Evolutionary conservation across 2,329 filamentous ascomycete species (phyloP).

Genomic region (Thielaviopsis punctulata): DNA sequence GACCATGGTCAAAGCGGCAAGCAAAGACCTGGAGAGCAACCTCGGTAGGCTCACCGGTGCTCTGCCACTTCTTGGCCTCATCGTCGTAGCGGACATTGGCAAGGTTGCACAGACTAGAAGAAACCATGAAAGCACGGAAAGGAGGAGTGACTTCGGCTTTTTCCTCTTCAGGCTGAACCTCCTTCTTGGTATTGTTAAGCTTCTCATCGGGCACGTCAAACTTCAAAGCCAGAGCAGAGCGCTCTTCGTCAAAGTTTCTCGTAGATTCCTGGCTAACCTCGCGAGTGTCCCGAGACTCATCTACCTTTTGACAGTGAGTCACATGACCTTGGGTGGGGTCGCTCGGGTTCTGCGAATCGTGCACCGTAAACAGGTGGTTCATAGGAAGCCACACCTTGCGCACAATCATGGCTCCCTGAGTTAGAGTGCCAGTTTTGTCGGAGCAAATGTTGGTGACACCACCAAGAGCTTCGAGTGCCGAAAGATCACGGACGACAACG

Average conservation of each 20-base stretch:
- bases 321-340: conserved; percentile 38
- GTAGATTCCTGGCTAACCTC: conserved; percentile 14
- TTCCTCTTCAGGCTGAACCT: conserved; percentile 34
- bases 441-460: conserved; percentile 40
- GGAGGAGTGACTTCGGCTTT: conserved; percentile 25
- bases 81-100: conserved; percentile 29
- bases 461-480: conserved; percentile 40
- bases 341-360: conserved; percentile 38
- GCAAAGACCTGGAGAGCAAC: conserved; percentile 59
- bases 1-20: conserved; percentile 45
- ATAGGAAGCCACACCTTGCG: conserved; percentile 40
- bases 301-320: conserved; percentile 25
- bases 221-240: conserved; percentile 40
- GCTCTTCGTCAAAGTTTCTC: conserved; percentile 41
- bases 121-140: conserved; percentile 39
- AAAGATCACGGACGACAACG: conserved; percentile 35
- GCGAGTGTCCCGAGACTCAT: conserved; percentile 11
- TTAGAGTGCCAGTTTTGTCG: conserved; percentile 42
- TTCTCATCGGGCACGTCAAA: conserved; percentile 46
- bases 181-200: conserved; percentile 20
- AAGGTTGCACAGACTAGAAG: conserved; percentile 40
- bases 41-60: conserved; percentile 50
- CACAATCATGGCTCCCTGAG: conserved; percentile 47
- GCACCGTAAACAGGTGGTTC: conserved; percentile 41
- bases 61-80: conserved; percentile 40